phyloP scores from a whole-genome alignment of 225 moss, liverwort and hornwort genomes.

The Climacium dendroides region DNA sequence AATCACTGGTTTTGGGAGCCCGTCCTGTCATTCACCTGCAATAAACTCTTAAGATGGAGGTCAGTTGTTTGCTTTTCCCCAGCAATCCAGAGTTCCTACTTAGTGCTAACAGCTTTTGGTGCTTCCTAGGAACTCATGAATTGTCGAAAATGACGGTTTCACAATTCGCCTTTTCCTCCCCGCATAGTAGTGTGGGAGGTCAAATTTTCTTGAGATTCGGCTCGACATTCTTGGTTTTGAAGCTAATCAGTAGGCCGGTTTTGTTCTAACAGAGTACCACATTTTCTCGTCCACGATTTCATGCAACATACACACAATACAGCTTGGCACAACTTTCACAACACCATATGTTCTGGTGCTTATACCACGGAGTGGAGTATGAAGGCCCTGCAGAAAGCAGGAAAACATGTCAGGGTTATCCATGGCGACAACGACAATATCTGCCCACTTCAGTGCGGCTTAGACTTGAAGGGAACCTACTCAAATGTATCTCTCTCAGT shows the following conservation, averaged over 20 bases:
- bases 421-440: slow-evolving; percentile 57
- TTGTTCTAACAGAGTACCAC: slow-evolving; percentile 40
- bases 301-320: slow-evolving; percentile 74
- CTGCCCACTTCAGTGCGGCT: slow-evolving; percentile 49
- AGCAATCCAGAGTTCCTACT: not conserved
- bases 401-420: slow-evolving; percentile 34
- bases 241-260: not conserved
- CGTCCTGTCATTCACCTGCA: slow-evolving; percentile 24
- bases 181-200: not conserved
- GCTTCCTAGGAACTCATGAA: not conserved
- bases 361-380: slow-evolving; percentile 40
- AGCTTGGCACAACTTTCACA: slow-evolving; percentile 90
- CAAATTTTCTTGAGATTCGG: not conserved
- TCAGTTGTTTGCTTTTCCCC: not conserved
- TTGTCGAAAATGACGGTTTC: not conserved
- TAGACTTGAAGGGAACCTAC: slow-evolving; percentile 27
- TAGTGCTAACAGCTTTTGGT: not conserved
- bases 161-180: not conserved
- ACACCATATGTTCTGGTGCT: slow-evolving; percentile 72
- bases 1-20: slow-evolving; percentile 82
- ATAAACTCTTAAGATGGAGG: slow-evolving; percentile 39
- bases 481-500: slow-evolving; percentile 46
- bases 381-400: slow-evolving; percentile 23
- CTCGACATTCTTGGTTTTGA: not conserved
- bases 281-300: slow-evolving; percentile 46